Evolutionary conservation across 2,329 filamentous ascomycete genomes (phyloP).

Genomic region (Lasiodiplodia citricola): DNA sequence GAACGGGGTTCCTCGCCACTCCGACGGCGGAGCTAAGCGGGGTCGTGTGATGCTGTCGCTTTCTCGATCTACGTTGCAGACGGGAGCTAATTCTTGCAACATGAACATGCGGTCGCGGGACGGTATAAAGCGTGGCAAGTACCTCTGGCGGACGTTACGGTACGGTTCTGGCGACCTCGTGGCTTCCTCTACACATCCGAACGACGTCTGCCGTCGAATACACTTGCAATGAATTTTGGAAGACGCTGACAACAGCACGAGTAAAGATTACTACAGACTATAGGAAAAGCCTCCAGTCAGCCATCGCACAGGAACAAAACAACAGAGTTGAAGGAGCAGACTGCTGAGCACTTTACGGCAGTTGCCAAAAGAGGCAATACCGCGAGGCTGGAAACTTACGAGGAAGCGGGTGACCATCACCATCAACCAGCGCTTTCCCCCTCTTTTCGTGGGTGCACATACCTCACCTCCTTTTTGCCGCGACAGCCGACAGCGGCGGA

Average conservation of each 20-base stretch:
- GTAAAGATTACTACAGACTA: background rate
- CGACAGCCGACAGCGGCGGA: conserved; percentile 11
- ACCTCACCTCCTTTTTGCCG: conserved; percentile 15
- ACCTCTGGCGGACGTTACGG: background rate
- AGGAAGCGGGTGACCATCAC: background rate
- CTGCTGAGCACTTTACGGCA: background rate
- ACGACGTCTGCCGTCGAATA: background rate
- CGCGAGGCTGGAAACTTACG: background rate
- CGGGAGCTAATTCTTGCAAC: background rate
- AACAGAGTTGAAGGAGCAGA: background rate
- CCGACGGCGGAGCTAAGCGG: background rate
- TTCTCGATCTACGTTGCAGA: conserved; percentile 12
- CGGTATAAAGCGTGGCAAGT: background rate
- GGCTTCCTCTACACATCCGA: background rate
- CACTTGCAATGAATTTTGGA: background rate
- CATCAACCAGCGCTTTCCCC: background rate
- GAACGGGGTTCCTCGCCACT: background rate
- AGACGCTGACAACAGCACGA: background rate
- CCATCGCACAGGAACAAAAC: background rate
- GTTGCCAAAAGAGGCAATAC: background rate
- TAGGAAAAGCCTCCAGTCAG: background rate
- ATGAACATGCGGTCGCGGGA: background rate
- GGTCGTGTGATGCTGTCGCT: conserved; percentile 8
- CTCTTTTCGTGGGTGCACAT: background rate
- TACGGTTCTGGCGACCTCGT: background rate